Percentiles rank a stretch among this genome's conserved stretches.
phyloP scores from a whole-genome alignment of 1,139 yeast genomes.

The Suhomyces chickasaworum region DNA sequence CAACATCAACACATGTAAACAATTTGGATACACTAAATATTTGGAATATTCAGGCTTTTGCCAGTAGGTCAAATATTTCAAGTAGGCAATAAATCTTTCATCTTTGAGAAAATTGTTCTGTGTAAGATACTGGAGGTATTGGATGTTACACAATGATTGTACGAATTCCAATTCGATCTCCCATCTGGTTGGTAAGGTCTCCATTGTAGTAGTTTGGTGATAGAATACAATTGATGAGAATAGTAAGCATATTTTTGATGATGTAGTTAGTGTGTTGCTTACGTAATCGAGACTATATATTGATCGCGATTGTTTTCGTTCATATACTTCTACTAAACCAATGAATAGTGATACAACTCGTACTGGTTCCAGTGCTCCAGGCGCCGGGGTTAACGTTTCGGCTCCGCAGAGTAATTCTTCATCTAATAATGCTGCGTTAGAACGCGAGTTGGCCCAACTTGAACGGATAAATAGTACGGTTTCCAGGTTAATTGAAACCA shows the following conservation, averaged over 20 bases:
- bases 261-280: too few species aligned
- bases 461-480: slow-evolving; percentile 35
- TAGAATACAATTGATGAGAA: not conserved
- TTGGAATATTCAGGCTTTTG: slow-evolving; percentile 64
- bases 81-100: slow-evolving; percentile 61
- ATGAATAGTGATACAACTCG: slow-evolving; percentile 7
- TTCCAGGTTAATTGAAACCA: slow-evolving; percentile 30
- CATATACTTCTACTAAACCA: not conserved
- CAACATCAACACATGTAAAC: slow-evolving; percentile 64
- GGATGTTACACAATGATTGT: slow-evolving; percentile 79
- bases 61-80: slow-evolving; percentile 76
- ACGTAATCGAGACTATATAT: not conserved
- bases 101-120: slow-evolving; percentile 70
- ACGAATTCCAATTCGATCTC: slow-evolving; percentile 83
- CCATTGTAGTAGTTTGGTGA: slow-evolving; percentile 9
- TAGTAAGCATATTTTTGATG: too few species aligned
- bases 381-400: slow-evolving; percentile 21
- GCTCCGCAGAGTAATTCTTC: not conserved
- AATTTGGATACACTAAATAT: slow-evolving; percentile 71
- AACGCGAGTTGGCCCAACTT: slow-evolving; percentile 41
- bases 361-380: slow-evolving; percentile 21
- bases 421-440: slow-evolving; percentile 20
- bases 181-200: slow-evolving; percentile 66
- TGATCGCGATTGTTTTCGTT: slow-evolving; percentile 2
- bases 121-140: slow-evolving; percentile 71